Conservation (phyloP, 305 asterid species). For the Andrographis paniculata region DNA sequence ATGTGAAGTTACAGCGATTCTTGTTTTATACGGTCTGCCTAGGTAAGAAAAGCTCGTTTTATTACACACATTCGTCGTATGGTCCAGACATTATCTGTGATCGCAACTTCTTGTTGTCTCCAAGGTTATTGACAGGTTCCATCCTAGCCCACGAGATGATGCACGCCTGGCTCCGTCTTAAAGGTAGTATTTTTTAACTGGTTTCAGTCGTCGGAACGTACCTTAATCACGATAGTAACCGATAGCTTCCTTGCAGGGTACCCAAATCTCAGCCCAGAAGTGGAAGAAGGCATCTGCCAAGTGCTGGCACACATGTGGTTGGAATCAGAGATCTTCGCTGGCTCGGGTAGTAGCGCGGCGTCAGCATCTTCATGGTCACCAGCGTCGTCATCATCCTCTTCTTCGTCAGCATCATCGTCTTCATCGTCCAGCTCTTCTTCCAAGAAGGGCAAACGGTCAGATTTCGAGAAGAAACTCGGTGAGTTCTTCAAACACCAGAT, state of each 20-base stretch:
- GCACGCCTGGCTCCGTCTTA: constrained; percentile 98
- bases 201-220: neutral
- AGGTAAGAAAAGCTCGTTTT: constrained; percentile 47
- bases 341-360: constrained; percentile 55
- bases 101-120: constrained; percentile 5
- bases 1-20: constrained; percentile 99
- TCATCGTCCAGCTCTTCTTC: constrained; percentile 53
- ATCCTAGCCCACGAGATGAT: constrained; percentile 99
- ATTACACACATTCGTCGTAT: neutral
- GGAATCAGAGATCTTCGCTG: constrained; percentile 85
- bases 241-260: constrained; percentile 53
- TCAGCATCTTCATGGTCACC: constrained; percentile 44
- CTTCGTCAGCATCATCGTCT: constrained; percentile 7
- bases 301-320: constrained; percentile 98
- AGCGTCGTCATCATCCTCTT: constrained; percentile 2
- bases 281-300: constrained; percentile 99
- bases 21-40: constrained; percentile 88
- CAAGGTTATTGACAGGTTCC: constrained; percentile 88
- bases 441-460: constrained; percentile 88
- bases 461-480: constrained; percentile 85
- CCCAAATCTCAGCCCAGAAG: constrained; percentile 71
- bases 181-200: constrained; percentile 43
- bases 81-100: constrained; percentile 7
- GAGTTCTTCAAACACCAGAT: constrained; percentile 95
- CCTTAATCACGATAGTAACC: neutral